These are phyloP conservation scores for Pyrenophora graminea DNA, from an alignment of 2,329 filamentous ascomycete genomes.

Conservation along the genomic window DNA sequence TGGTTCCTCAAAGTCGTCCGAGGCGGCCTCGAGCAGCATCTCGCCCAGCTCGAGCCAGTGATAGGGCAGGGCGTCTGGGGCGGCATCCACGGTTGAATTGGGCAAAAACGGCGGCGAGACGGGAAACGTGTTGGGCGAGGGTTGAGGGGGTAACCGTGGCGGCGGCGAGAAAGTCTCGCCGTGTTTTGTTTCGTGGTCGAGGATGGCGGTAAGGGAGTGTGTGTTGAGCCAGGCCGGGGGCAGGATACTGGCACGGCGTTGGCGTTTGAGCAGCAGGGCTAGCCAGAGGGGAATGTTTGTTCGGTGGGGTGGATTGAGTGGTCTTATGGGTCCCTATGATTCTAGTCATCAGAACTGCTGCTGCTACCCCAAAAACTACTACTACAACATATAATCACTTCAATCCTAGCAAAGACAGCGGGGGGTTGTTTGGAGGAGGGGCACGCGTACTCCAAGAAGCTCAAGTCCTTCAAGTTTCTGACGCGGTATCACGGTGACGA, in stretches of 20 bases:
- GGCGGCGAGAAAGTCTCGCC: slow-evolving; percentile 75
- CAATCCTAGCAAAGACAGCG: slow-evolving; percentile 1
- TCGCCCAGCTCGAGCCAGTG: slow-evolving; percentile 95
- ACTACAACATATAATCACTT: no score
- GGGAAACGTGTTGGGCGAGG: slow-evolving; percentile 47
- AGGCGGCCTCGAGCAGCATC: slow-evolving; percentile 80
- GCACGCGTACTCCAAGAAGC: slow-evolving; percentile 75
- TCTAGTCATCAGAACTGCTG: slow-evolving; percentile 16
- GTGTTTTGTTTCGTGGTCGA: slow-evolving; percentile 77
- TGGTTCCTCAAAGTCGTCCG: slow-evolving; percentile 77
- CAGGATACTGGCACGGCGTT: slow-evolving; percentile 89
- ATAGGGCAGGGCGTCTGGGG: slow-evolving; percentile 77
- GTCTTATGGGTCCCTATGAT: slow-evolving; percentile 72
- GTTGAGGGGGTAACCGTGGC: slow-evolving; percentile 68
- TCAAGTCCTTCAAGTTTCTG: slow-evolving; percentile 85
- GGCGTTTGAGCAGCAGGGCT: slow-evolving; percentile 89
- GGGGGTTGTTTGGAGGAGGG: slow-evolving; percentile 36
- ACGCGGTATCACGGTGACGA: slow-evolving; percentile 88
- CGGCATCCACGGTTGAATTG: slow-evolving; percentile 71
- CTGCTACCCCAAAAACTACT: no score
- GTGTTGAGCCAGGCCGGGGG: slow-evolving; percentile 87
- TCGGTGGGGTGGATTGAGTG: slow-evolving; percentile 79
- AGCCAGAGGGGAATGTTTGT: slow-evolving; percentile 88
- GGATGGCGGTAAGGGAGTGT: slow-evolving; percentile 73
- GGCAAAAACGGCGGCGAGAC: slow-evolving; percentile 73